Conservation (phyloP, 306 rosid genomes). For the Vigna trinervia region DNA sequence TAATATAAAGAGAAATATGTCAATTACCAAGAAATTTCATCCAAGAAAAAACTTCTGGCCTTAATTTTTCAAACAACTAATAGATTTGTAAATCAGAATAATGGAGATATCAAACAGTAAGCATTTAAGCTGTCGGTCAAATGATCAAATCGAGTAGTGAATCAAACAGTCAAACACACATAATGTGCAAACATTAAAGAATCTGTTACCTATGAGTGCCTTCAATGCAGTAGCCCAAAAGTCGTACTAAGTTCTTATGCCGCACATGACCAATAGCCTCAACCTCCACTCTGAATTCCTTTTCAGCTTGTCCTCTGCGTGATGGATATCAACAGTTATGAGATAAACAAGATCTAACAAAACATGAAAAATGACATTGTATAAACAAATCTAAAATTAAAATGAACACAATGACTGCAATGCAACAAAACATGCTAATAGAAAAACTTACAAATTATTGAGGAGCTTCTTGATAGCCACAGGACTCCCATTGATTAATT, state of each 20-base stretch:
- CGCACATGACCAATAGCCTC: slow-evolving; percentile 93
- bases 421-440: slow-evolving; percentile 10
- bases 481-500: slow-evolving; percentile 70
- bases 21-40: slow-evolving; percentile 11
- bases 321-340: slow-evolving; percentile 27
- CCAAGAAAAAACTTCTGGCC: not conserved
- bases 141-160: not conserved
- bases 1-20: not conserved
- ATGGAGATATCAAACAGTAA: slow-evolving; percentile 4
- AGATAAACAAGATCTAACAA: slow-evolving; percentile 16
- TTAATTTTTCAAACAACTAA: slow-evolving; percentile 13
- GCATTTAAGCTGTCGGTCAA: not conserved
- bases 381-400: not conserved
- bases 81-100: slow-evolving; percentile 9
- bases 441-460: slow-evolving; percentile 67
- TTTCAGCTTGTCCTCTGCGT: slow-evolving; percentile 85
- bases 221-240: slow-evolving; percentile 84
- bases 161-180: not conserved
- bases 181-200: not conserved
- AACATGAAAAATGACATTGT: not conserved
- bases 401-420: slow-evolving; percentile 1
- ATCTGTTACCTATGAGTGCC: slow-evolving; percentile 74
- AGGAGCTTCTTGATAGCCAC: slow-evolving; percentile 89
- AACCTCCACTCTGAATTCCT: slow-evolving; percentile 64
- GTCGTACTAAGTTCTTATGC: slow-evolving; percentile 87